Conservation (phyloP, 2,329 filamentous ascomycete species). For the Penicillium sp. region DNA sequence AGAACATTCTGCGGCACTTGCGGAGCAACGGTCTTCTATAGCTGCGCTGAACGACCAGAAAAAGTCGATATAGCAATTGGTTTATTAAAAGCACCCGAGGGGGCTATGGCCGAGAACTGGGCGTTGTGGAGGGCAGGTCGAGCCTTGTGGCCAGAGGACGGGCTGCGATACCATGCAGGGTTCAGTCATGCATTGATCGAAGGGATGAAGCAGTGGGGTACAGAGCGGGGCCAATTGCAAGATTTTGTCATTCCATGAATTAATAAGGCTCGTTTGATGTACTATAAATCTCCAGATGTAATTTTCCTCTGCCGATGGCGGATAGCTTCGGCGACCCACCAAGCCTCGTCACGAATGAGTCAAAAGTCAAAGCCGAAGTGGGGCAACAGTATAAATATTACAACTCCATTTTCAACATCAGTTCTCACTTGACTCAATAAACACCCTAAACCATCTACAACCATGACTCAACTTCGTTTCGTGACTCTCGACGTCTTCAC, state of each 20-base stretch:
- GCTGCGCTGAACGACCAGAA: constrained; percentile 32
- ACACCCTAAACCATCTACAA: background rate
- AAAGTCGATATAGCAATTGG: constrained; percentile 48
- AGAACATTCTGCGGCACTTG: constrained; percentile 48
- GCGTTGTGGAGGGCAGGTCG: constrained; percentile 43
- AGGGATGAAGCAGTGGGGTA: constrained; percentile 23
- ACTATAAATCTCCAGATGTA: background rate
- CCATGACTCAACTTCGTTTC: constrained; percentile 32
- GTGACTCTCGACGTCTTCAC: constrained; percentile 47
- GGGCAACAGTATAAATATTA: background rate
- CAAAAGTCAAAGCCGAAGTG: background rate
- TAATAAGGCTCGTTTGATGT: background rate
- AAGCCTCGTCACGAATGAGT: constrained; percentile 1
- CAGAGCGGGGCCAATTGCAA: constrained; percentile 7
- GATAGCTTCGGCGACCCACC: constrained; percentile 8
- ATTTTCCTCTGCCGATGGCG: constrained; percentile 4
- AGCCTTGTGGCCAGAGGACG: constrained; percentile 14
- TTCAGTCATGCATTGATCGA: constrained; percentile 19
- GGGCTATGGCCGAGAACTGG: constrained; percentile 45
- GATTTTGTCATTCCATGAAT: constrained; percentile 12
- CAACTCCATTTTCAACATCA: background rate
- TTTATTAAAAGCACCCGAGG: constrained; percentile 38
- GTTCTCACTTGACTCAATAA: background rate
- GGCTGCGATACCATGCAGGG: constrained; percentile 19
- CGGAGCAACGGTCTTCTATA: constrained; percentile 47